Evolutionary conservation across 805 yeast species (phyloP).

Genomic region (Wickerhamiella lipophila): DNA sequence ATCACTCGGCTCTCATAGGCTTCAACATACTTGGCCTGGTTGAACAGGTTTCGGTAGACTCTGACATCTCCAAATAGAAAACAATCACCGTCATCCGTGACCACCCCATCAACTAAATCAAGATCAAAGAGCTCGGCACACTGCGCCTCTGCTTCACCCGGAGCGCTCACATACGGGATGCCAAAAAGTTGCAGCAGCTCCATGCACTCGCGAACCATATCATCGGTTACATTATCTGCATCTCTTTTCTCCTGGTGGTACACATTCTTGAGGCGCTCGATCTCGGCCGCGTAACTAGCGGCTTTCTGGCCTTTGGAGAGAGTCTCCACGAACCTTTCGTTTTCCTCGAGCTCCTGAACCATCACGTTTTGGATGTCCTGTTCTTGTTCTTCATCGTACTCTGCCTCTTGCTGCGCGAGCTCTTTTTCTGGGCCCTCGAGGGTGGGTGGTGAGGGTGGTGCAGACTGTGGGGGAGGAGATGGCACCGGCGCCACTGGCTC

Average conservation of each 20-base stretch:
- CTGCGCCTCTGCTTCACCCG: conserved; percentile 99
- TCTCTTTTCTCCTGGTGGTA: conserved; percentile 63
- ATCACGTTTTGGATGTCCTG: conserved; percentile 50
- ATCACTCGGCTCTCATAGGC: conserved; percentile 54
- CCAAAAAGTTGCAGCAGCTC: conserved; percentile 80
- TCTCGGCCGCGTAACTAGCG: conserved; percentile 17
- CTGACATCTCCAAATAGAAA: conserved; percentile 78
- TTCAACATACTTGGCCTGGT: conserved; percentile 84
- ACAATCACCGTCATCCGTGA: conserved; percentile 96
- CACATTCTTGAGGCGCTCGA: conserved; percentile 43
- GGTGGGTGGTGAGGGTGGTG: neutral
- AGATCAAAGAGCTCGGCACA: conserved; percentile 69
- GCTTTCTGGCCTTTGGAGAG: conserved; percentile 23
- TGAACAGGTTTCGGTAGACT: conserved; percentile 86
- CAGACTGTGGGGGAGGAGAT: too few species aligned
- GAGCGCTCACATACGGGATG: conserved; percentile 88
- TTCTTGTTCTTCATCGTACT: conserved; percentile 52
- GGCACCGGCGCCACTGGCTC: too few species aligned
- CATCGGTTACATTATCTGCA: conserved; percentile 77
- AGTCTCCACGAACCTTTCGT: conserved; percentile 44
- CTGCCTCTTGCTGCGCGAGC: conserved; percentile 25
- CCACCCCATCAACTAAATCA: conserved; percentile 79
- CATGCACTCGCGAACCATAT: conserved; percentile 84
- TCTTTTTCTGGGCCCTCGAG: conserved; percentile 13
- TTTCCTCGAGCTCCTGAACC: conserved; percentile 58